Evolutionary conservation across 805 yeast species (phyloP), one percentile per base, ranked within the genome.

Genomic region (Monosporozyma aquatica): DNA sequence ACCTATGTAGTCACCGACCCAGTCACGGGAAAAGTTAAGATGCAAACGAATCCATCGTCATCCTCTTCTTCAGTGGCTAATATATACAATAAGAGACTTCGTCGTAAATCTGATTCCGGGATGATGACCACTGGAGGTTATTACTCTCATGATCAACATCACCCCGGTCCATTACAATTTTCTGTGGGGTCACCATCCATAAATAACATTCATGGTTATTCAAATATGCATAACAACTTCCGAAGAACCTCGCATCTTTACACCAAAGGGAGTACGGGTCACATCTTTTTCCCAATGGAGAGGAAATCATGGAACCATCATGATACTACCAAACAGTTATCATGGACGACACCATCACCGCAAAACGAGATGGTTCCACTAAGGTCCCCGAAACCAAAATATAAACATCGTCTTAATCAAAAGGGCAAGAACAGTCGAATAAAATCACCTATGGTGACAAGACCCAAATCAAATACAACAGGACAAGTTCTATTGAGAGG

Each of bases 31-130:
- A 10, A 27, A 32, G 25, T 14, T 9, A 18, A 30, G 23, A 22
- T 30, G 11, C 18, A 39, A 32, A 32, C 35, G 10, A 32, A 18
- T 9, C 35, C 22, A 32, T 13, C 35, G 6, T 32, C 22, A 15
- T 11, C 14, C 14, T 32, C 30, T 5, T 11, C 30, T n/a, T 28
- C 35, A 15, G 21, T 24, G 7, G 20, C 27, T 5, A 24, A 26
- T 24, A 26, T 36, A 15, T 17, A 23, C 13, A 25, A 14, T 6
- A 17, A 17, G 21, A 28, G 15, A 18, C 9, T 43, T 25, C 49
- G 59, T 23, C 46, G 58, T 32, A 51, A 54, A 47, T 54, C 59
- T 2, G 61, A 56, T 30, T 41, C 55, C 7, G 46, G 50, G 20
- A 41, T 50, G 6, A 14, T 32, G 8, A 32, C 35, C n/a, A n/a